Base-by-base conservation (phyloP, 2,329 filamentous ascomycete species). In the Botrytis byssoidea region DNA sequence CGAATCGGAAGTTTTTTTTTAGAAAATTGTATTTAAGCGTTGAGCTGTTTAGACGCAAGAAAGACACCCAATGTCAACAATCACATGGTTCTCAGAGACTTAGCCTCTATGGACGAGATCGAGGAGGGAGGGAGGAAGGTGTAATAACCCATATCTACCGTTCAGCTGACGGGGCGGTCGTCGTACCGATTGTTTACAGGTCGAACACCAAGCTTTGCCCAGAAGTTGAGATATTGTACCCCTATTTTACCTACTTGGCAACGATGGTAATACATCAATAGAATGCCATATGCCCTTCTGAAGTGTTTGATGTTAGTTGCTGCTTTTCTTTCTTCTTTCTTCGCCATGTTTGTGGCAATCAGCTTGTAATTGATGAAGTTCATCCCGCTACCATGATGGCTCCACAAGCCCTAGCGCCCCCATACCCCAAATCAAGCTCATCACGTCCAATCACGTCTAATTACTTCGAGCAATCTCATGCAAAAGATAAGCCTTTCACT, bases 321-420 rank as follows among this genome's bases (percentile, higher is more conserved):
- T 29, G 61, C n/a, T 18, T n/a, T 64, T 32, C 40, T 64, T 63
- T n/a, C 37, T 42, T 7, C 51, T 57, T 18, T 32, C n/a, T 29
- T 55, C 46, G n/a, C 12, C 42, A 40, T 55, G 25, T 64, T 64
- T 44, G 61, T 16, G 61, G n/a, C 32, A 67, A 44, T 46, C n/a
- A 29, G 51, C 32, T 40, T 55, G 14, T 4, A 67, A 55, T 25
- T 67, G 32, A 55, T 55, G 46, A 55, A 51, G 46, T 55, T 55
- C 46, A 40, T 55, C 65, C 65, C 32, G 16, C 48, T 67, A 51
- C 64, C 29, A 51, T 32, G 44, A 22, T 48, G 20, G 22, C 65
- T 55, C 65, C 35, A 67, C 66, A 67, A 67, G 61, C 70, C 60
- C 61, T 67, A 67, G 70, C 61, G 70, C n/a, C n/a, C 61, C 48